A percentile compares a stretch with the other conserved stretches of the same genome.
Conservation (phyloP, 2,329 filamentous ascomycete species). For the Colletotrichum truncatum region DNA sequence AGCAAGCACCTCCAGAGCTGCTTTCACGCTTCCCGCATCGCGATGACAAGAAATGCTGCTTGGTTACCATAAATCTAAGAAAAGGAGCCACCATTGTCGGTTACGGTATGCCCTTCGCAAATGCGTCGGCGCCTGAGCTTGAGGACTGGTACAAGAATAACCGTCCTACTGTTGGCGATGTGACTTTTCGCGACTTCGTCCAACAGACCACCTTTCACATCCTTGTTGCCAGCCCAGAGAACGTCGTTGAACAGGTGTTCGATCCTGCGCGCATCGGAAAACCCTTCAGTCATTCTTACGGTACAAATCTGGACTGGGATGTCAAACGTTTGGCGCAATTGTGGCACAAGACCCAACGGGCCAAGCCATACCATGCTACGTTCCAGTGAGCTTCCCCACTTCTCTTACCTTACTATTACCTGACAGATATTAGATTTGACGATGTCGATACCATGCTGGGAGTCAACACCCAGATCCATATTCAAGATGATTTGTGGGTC, state of each 20-base stretch:
- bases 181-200: background rate
- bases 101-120: background rate
- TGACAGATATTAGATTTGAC: background rate
- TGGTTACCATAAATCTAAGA: too few species aligned
- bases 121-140: background rate
- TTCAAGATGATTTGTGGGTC: background rate
- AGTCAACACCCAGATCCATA: background rate
- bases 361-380: rapidly evolving
- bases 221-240: background rate
- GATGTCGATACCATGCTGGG: background rate
- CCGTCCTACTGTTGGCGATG: background rate
- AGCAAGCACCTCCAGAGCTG: background rate
- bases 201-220: background rate
- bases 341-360: background rate
- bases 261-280: background rate
- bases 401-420: background rate
- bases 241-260: too few species aligned
- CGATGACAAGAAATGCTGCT: background rate
- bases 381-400: background rate
- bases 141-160: background rate
- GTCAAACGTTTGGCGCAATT: background rate
- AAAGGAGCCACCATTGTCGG: too few species aligned
- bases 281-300: background rate
- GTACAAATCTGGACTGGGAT: background rate
- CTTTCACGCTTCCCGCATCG: background rate